Base-by-base conservation (phyloP, 2,329 filamentous ascomycete genomes). In the Thielaviopsis musarum region DNA sequence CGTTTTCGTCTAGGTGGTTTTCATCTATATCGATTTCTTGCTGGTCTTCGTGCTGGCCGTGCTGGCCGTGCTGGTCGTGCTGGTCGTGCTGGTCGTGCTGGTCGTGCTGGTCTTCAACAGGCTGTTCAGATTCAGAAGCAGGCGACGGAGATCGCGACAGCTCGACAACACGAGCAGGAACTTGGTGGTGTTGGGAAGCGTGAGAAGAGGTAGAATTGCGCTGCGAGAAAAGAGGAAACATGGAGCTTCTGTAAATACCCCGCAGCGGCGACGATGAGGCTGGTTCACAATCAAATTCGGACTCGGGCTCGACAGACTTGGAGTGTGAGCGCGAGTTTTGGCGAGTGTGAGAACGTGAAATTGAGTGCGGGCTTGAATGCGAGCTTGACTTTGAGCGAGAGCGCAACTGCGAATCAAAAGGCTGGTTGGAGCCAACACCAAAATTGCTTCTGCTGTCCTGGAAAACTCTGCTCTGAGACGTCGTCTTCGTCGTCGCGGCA, bases 141-240 rank as follows among this genome's bases (percentile, higher is more conserved):
- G 38, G 38, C 38, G 38, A 45, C 10, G 38, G 38, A 45, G 38
- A 17, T n/a, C 13, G 38, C 15, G 17, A 45, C 38, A 34, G 13
- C 45, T 49, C n/a, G n/a, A 12, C n/a, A n/a, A n/a, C 5, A 49
- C 17, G 45, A 49, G 45, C n/a, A 49, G n/a, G 21, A 12, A 3
- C 17, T 19, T 21, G 19, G 45, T 12, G 45, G 45, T 21, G n/a
- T 13, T 49, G 45, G 17, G 17, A n/a, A 19, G 5, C n/a, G n/a
- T 49, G 45, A 21, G 45, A 52, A 52, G 56, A 51, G 10, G n/a
- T 24, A 6, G 51, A 26, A 22, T 49, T 65, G 70, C 45, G 45
- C 56, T 66, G 69, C 13, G 66, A 63, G 6, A 67, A 34, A 21
- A 66, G 66, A 6, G 73, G 72, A 62, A 75, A 75, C 69, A 75